These are phyloP conservation scores for Botrytis medusae DNA, from an alignment of 2,329 filamentous ascomycete species.

Conservation along the genomic window DNA sequence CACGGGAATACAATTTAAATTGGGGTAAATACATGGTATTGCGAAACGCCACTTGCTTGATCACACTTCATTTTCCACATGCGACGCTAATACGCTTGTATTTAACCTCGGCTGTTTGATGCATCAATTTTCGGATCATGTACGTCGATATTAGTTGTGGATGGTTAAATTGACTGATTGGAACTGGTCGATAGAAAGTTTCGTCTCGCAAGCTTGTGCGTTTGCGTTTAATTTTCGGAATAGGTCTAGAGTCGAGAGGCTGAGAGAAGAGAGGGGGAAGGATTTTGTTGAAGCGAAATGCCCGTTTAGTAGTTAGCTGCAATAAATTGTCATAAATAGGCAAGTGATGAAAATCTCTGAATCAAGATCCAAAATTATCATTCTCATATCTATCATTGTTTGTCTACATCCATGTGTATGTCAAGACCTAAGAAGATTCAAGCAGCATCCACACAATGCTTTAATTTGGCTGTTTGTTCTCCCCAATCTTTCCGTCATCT, in stretches of 20 bases:
- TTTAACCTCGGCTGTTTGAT: not conserved
- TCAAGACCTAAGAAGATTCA: not conserved
- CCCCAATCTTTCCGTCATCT: not conserved
- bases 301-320: not conserved
- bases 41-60: not conserved
- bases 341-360: not conserved
- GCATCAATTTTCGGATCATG: not conserved
- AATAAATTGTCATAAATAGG: not conserved
- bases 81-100: not conserved
- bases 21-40: not conserved
- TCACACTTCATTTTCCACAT: not conserved
- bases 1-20: not conserved
- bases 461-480: not conserved
- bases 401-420: constrained; percentile 3
- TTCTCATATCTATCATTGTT: constrained; percentile 8
- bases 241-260: not conserved
- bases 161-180: not conserved
- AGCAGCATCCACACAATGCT: not conserved
- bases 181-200: not conserved
- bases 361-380: not conserved
- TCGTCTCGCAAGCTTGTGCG: not conserved
- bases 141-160: not conserved
- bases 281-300: not conserved
- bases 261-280: not conserved
- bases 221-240: not conserved